Conservation (phyloP, 345 rosid genomes). For the Bretschneidera sinensis region DNA sequence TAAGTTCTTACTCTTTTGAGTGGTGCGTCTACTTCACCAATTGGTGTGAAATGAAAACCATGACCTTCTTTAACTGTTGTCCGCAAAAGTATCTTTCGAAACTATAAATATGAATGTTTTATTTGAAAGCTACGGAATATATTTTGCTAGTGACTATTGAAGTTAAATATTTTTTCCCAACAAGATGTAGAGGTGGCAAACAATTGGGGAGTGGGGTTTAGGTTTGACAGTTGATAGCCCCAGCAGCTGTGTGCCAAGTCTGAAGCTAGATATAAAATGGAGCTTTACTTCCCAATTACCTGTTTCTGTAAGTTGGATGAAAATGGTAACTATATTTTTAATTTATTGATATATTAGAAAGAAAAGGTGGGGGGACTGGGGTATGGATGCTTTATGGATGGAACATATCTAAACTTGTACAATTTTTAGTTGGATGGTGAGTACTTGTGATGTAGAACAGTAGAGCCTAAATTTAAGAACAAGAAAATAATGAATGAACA, state of each 20-base stretch:
- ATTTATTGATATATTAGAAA: too few species aligned
- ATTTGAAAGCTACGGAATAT: not conserved
- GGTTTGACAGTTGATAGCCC: not conserved
- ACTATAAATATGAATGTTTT: not conserved
- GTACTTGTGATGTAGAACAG: too few species aligned
- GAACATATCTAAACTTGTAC: too few species aligned
- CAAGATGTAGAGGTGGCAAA: not conserved
- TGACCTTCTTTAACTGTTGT: not conserved
- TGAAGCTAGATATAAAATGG: not conserved
- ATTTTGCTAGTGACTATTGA: too few species aligned
- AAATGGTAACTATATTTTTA: too few species aligned
- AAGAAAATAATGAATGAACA: too few species aligned
- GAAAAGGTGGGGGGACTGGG: too few species aligned
- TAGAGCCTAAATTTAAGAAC: too few species aligned
- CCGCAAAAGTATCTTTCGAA: not conserved
- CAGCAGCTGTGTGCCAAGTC: not conserved
- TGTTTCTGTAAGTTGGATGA: too few species aligned
- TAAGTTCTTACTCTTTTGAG: not conserved
- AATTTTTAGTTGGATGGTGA: too few species aligned
- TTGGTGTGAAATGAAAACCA: conserved; percentile 1
- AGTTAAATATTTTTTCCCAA: not conserved
- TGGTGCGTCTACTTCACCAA: not conserved
- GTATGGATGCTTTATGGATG: too few species aligned
- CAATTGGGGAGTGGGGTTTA: not conserved
- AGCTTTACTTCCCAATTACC: not conserved